Evolutionary conservation across 1,139 yeast genomes (phyloP), one percentile per base, ranked within the genome.

Genomic region (Arxiozyma heterogenica): DNA sequence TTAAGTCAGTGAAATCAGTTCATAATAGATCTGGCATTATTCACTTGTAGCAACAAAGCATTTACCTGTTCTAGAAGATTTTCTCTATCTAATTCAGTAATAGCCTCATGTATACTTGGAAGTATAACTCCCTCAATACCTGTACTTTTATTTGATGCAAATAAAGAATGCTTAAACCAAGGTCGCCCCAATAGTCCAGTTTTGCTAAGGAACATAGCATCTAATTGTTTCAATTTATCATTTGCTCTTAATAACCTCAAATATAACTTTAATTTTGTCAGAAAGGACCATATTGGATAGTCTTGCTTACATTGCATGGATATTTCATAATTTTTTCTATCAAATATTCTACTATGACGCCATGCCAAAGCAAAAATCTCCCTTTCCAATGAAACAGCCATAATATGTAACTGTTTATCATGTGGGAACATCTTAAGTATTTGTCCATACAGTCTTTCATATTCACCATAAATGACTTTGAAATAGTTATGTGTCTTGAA

Each of bases 221-320:
- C 88, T 45, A 84, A 61, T 41, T 75, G 75, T 41, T 78, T 74
- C 41, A 84, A 69, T 60, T 78, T 81, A 52, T 73, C 73, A 61
- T 84, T 84, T 12, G 80, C 71, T 25, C 78, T 68, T 57, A 82
- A 80, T 57, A 84, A 74, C 55, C 78, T 78, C 18, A 84, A 78
- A 57, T 82, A 83, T 17, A 82, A 73, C 51, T 73, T 76, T 41
- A 86, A 63, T 64, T 86, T 86, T 57, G 75, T 77, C 61, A 75
- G 76, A 54, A 77, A 72, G 59, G 75, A 74, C 71, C 83, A 86
- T 87, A 93, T 84, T 0, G 95, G 88, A 60, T 79, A 83, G 61
- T 85, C 95, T 49, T 75, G 72, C 1, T 74, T 69, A 51, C 84
- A 76, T 27, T 76, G 73, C 1, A 68, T 68, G 59, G 80, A 81